phyloP scores from a whole-genome alignment of 2,329 filamentous ascomycete species.

The Fusarium sp. region DNA sequence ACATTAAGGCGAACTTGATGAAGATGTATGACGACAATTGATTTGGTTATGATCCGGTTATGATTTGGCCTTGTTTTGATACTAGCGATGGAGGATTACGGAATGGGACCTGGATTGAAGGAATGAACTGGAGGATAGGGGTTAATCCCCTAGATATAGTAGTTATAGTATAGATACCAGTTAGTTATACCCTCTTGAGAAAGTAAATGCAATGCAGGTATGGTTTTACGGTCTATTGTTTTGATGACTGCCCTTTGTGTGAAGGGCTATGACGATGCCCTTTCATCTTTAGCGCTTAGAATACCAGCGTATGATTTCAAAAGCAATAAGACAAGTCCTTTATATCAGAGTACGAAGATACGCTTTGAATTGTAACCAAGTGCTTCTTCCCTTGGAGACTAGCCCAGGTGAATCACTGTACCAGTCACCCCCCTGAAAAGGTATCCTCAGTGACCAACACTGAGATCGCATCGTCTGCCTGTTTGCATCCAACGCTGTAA shows the following conservation, averaged over 20 bases:
- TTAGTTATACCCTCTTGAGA: slow-evolving; percentile 32
- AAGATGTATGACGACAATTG: slow-evolving; percentile 48
- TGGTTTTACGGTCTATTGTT: background rate
- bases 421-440: background rate
- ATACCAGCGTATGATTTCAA: background rate
- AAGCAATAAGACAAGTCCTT: background rate
- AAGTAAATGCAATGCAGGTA: background rate
- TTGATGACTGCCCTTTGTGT: background rate
- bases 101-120: background rate
- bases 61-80: background rate
- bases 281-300: background rate
- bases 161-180: background rate
- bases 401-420: background rate
- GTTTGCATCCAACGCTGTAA: background rate
- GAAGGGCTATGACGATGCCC: background rate
- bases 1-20: slow-evolving; percentile 51
- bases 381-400: background rate
- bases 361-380: background rate
- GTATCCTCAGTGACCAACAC: background rate
- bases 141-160: background rate
- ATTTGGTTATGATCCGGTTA: slow-evolving; percentile 9
- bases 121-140: background rate
- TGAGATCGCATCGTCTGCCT: background rate
- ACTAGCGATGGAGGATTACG: background rate
- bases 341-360: background rate